phyloP scores from a whole-genome alignment of 2,329 filamentous ascomycete species.

The Ophiostoma perfectum region DNA sequence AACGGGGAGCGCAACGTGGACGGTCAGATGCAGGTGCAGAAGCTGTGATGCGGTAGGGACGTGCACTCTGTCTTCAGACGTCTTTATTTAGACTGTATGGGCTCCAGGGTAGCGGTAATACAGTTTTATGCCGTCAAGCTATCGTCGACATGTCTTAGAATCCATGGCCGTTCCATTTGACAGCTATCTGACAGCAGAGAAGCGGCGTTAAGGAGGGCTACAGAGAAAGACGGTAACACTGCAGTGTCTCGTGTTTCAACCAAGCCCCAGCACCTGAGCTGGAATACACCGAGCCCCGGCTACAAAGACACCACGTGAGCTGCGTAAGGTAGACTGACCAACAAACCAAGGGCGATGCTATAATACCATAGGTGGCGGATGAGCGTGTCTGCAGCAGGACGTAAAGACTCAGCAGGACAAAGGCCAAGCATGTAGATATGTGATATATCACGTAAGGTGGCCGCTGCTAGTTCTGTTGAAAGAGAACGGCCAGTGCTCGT shows the following conservation, averaged over 20 bases:
- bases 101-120: not conserved
- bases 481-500: too few relatives aligned
- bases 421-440: too few relatives aligned
- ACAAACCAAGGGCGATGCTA: too few relatives aligned
- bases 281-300: not conserved
- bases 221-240: not conserved
- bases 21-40: not conserved
- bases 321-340: too few relatives aligned
- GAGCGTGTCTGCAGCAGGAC: too few relatives aligned
- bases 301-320: too few relatives aligned
- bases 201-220: not conserved
- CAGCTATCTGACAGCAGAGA: not conserved
- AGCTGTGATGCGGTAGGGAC: not conserved
- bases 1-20: not conserved
- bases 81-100: not conserved
- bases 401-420: too few relatives aligned
- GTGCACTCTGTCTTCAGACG: too few relatives aligned
- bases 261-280: not conserved
- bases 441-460: too few relatives aligned
- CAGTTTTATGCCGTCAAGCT: not conserved
- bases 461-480: too few relatives aligned
- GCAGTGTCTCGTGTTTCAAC: not conserved
- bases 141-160: not conserved
- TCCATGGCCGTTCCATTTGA: not conserved
- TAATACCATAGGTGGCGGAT: too few relatives aligned